Evolutionary conservation across 192 early-diverging fungal genomes (phyloP), one percentile per base, ranked within the genome.

Genomic region (Entophlyctis luteolus): DNA sequence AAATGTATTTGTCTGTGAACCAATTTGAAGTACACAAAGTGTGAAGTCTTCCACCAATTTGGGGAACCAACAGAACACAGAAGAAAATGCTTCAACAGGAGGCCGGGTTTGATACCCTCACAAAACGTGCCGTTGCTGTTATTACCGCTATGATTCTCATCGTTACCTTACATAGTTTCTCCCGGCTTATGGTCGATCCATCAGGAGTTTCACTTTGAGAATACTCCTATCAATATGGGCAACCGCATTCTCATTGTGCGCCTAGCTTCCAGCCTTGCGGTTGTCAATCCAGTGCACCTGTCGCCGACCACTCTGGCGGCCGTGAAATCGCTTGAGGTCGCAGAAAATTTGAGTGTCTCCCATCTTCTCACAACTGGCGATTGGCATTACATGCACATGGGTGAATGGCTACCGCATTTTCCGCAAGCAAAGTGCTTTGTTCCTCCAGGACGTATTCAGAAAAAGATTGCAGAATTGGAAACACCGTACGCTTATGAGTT

Each of bases 131-230:
- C n/a, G n/a, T n/a, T n/a, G n/a, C n/a, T n/a, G n/a, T n/a, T n/a
- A n/a, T n/a, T n/a, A n/a, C n/a, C n/a, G n/a, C n/a, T n/a, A n/a
- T n/a, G n/a, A n/a, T n/a, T n/a, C n/a, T n/a, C n/a, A n/a, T n/a
- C n/a, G n/a, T n/a, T n/a, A n/a, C 42, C 42, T 20, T 45, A 45
- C 42, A 12, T 45, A 45, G 42, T 45, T 45, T 12, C 42, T 45
- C 42, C 42, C 16, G 55, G 55, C 16, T 29, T 58, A 10, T 58
- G 55, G 55, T 58, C 55, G 10, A 58, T 58, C 34, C 55, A 58
- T 35, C 31, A 28, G 22, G 55, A 58, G 16, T 58, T 35, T 18
- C 18, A n/a, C 29, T 58, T 58, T 29, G 29, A 28, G 23, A 35
- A 35, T 12, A 34, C 25, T 18, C 34, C 55, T 25, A 5, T 14